Percentiles rank a stretch among this genome's conserved stretches.
Conservation (phyloP, 2,329 filamentous ascomycete genomes). For the Septoria linicola region DNA sequence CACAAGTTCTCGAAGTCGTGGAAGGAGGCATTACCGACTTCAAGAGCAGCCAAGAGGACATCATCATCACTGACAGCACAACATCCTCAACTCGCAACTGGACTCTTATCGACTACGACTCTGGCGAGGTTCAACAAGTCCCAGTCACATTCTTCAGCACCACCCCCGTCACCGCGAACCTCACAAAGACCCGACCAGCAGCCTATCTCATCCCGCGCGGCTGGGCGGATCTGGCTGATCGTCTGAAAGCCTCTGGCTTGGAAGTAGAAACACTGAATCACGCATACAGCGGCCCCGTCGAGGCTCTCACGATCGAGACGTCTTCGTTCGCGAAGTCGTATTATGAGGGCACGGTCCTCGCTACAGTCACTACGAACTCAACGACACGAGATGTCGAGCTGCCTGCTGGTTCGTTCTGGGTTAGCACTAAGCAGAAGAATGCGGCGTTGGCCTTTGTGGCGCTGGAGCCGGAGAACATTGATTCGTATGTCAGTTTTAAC, state of each 20-base stretch:
- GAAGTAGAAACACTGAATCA: conserved; percentile 36
- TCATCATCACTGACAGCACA: conserved; percentile 38
- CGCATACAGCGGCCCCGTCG: conserved; percentile 35
- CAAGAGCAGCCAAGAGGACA: conserved; percentile 29
- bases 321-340: conserved; percentile 33
- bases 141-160: conserved; percentile 39
- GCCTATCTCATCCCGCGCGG: conserved; percentile 41
- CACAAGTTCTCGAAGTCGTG: conserved; percentile 33
- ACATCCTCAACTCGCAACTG: conserved; percentile 34
- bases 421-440: conserved; percentile 41
- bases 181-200: conserved; percentile 37
- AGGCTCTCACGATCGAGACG: conserved; percentile 39
- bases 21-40: conserved; percentile 34
- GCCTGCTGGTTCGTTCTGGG: conserved; percentile 38
- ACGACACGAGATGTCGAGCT: conserved; percentile 32
- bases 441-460: conserved; percentile 40
- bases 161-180: conserved; percentile 39
- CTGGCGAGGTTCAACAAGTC: conserved; percentile 37
- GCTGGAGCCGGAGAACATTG: conserved; percentile 42
- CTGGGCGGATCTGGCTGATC: conserved; percentile 39
- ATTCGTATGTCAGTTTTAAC: conserved; percentile 40
- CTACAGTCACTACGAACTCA: conserved; percentile 36
- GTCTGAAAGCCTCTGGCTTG: conserved; percentile 38
- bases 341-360: conserved; percentile 39
- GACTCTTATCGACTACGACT: conserved; percentile 38